Evolutionary conservation across 129 eudicot genomes (phyloP).

Genomic region (Lactuca sativa): DNA sequence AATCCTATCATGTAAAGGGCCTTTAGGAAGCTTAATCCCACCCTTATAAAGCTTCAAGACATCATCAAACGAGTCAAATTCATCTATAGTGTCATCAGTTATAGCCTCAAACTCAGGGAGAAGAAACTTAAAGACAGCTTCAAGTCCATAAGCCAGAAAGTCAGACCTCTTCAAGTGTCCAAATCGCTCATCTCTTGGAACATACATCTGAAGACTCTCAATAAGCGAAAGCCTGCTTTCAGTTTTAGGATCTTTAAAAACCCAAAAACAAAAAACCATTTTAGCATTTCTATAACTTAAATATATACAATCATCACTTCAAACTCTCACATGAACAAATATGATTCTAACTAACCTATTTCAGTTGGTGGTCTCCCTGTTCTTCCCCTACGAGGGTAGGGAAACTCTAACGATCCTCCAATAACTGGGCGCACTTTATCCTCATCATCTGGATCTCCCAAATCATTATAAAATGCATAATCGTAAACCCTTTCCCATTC

Average conservation of each 20-base stretch:
- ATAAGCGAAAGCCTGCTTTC: conserved; percentile 49
- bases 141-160: conserved; percentile 46
- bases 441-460: conserved; percentile 44
- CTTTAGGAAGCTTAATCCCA: conserved; percentile 43
- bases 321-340: background rate
- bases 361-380: conserved; percentile 56
- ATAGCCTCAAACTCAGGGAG: conserved; percentile 43
- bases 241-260: conserved; percentile 41
- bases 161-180: conserved; percentile 46
- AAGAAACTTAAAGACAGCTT: conserved; percentile 41
- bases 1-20: conserved; percentile 12
- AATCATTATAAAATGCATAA: conserved; percentile 45
- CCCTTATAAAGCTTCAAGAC: conserved; percentile 44
- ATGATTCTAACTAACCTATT: conserved; percentile 29
- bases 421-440: conserved; percentile 35
- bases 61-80: conserved; percentile 46
- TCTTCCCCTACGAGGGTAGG: conserved; percentile 54
- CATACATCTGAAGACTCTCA: conserved; percentile 39
- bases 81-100: conserved; percentile 33
- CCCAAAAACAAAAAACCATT: background rate
- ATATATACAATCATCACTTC: background rate
- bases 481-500: conserved; percentile 49
- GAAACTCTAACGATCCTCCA: conserved; percentile 42
- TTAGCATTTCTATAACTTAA: background rate
- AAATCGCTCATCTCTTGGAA: conserved; percentile 62